Evolutionary conservation across 202 grass and related monocot species (phyloP), one percentile per base, ranked within the genome.

Genomic region (Elaeis oleifera): DNA sequence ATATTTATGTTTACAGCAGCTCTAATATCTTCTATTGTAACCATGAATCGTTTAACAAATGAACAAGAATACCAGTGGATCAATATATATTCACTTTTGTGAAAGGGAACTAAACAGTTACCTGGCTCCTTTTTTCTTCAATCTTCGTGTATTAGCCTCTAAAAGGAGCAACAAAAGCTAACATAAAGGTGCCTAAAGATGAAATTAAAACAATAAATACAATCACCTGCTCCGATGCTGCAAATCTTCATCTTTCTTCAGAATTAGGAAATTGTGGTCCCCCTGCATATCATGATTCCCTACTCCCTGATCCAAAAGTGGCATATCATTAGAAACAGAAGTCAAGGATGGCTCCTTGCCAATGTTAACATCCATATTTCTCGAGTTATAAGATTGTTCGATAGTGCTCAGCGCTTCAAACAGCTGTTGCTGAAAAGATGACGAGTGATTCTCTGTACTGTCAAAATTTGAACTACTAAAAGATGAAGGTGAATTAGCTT

Each of bases 201-300:
- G 22, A 49, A 23, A 23, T 23, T 23, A 23, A 23, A 48, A 65
- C 44, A 58, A 81, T 7, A 58, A 44, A 44, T 44, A 70, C 39
- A 25, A 73, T 80, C 82, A 99, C 94, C 94, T 99, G 88, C 76
- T 99, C 95, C 80, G 94, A 61, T 63, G 80, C 60, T 56, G 89
- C 72, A 87, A 99, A 84, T 86, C 89, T 48, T 86, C 85, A 63
- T 99, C 83, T 70, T 94, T 87, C 61, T 16, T 70, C 18, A 51
- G 80, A 71, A 61, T 59, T 60, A 72, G 72, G 71, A 81, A 82
- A 31, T 68, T 78, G 56, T 74, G 69, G 54, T 75, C 74, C 48
- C 53, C 76, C 60, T 78, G 53, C 65, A 62, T 66, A 70, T 61
- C 53, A 74, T 76, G 26, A 17, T 48, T 18, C 11, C 5, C 55